Conservation (phyloP, 2,329 filamentous ascomycete species). For the Arachnopeziza araneosa region DNA sequence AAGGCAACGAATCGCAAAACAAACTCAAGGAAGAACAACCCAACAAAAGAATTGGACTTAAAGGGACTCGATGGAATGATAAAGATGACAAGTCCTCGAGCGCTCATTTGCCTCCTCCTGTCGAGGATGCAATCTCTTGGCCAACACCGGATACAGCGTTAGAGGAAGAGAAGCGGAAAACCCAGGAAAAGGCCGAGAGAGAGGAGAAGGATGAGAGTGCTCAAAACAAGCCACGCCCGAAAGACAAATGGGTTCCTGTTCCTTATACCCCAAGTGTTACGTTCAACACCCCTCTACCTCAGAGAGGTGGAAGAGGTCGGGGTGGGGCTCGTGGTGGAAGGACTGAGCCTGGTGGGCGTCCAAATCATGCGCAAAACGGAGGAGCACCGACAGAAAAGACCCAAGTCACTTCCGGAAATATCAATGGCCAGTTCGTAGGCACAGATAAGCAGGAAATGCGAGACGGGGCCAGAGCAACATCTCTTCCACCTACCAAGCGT, state of each 20-base stretch:
- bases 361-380: constrained; percentile 24
- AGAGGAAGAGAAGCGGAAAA: constrained; percentile 71
- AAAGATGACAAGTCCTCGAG: constrained; percentile 29
- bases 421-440: background rate
- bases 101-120: constrained; percentile 52
- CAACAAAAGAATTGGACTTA: constrained; percentile 26
- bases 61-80: constrained; percentile 25
- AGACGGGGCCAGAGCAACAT: constrained; percentile 21
- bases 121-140: constrained; percentile 76
- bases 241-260: constrained; percentile 81
- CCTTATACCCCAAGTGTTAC: constrained; percentile 78
- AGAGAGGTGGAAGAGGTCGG: constrained; percentile 48
- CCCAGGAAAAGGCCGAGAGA: constrained; percentile 59
- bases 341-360: constrained; percentile 34
- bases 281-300: constrained; percentile 79
- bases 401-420: constrained; percentile 6
- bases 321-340: constrained; percentile 36
- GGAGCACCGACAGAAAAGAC: constrained; percentile 24
- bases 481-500: constrained; percentile 28
- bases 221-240: constrained; percentile 53
- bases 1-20: constrained; percentile 32
- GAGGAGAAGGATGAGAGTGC: constrained; percentile 54
- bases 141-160: constrained; percentile 80
- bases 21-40: constrained; percentile 27
- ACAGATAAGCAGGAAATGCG: constrained; percentile 7